Evolutionary conservation across 2,329 filamentous ascomycete genomes (phyloP).

Genomic region (Botrytis tulipae): DNA sequence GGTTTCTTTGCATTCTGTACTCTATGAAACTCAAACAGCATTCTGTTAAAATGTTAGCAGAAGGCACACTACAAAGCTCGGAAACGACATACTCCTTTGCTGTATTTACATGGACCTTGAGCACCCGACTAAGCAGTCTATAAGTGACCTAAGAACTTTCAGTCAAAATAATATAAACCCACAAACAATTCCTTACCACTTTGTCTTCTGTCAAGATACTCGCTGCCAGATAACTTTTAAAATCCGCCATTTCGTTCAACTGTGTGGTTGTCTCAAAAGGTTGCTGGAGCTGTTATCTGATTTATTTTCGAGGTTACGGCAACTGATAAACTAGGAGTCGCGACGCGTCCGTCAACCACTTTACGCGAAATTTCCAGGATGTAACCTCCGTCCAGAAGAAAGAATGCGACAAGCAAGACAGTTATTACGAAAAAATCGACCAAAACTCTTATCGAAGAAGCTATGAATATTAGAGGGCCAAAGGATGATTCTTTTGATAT

Average conservation of each 20-base stretch:
- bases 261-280: constrained; percentile 18
- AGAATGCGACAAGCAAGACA: constrained; percentile 23
- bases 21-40: constrained; percentile 82
- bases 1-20: constrained; percentile 73
- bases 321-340: constrained; percentile 16
- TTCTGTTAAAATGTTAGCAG: constrained; percentile 50
- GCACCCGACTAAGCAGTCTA: constrained; percentile 74
- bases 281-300: constrained; percentile 14
- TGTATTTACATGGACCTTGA: constrained; percentile 80
- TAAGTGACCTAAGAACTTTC: constrained; percentile 71
- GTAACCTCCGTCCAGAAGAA: constrained; percentile 10
- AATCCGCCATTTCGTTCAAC: constrained; percentile 36
- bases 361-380: constrained; percentile 32
- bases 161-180: neutral
- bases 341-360: constrained; percentile 27
- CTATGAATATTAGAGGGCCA: constrained; percentile 20
- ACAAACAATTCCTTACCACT: constrained; percentile 30
- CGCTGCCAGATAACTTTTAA: constrained; percentile 38
- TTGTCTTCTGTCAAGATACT: constrained; percentile 39
- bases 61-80: neutral
- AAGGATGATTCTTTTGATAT: constrained; percentile 44
- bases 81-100: constrained; percentile 71
- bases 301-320: constrained; percentile 11
- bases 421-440: neutral
- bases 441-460: neutral